Evolutionary conservation across 352 stramenopile species (phyloP).

Genomic region (Globisporangium viniferum): DNA sequence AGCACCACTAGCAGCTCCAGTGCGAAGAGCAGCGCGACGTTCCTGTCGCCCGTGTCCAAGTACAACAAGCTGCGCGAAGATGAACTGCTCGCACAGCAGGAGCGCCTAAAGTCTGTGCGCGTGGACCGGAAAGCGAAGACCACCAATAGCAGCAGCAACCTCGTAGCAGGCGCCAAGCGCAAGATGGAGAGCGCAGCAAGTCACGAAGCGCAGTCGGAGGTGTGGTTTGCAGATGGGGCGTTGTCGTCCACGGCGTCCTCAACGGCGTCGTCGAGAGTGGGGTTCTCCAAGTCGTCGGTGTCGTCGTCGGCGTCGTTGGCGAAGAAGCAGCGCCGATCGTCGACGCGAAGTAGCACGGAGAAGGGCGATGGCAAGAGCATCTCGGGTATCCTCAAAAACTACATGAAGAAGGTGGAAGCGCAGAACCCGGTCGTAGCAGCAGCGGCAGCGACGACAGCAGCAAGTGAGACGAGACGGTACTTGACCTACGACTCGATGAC

Average conservation of each 20-base stretch:
- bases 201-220: background rate
- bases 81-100: constrained; percentile 24
- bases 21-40: background rate
- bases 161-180: constrained; percentile 22
- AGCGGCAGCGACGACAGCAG: background rate
- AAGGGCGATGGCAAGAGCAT: constrained; percentile 7
- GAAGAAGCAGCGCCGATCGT: constrained; percentile 16
- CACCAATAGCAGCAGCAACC: constrained; percentile 7
- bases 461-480: background rate
- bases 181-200: constrained; percentile 17
- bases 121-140: constrained; percentile 3
- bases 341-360: background rate
- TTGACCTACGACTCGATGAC: constrained; percentile 11
- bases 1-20: background rate
- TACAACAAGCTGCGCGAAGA: constrained; percentile 24
- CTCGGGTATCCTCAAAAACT: constrained; percentile 14
- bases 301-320: constrained; percentile 5
- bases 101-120: constrained; percentile 26
- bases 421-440: background rate
- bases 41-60: constrained; percentile 35
- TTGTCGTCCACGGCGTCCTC: background rate
- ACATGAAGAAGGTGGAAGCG: constrained; percentile 17
- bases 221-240: constrained; percentile 11
- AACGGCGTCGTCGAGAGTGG: background rate
- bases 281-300: constrained; percentile 7